phyloP scores from a whole-genome alignment of 345 rosid genomes.

The Carallia pectinifolia region DNA sequence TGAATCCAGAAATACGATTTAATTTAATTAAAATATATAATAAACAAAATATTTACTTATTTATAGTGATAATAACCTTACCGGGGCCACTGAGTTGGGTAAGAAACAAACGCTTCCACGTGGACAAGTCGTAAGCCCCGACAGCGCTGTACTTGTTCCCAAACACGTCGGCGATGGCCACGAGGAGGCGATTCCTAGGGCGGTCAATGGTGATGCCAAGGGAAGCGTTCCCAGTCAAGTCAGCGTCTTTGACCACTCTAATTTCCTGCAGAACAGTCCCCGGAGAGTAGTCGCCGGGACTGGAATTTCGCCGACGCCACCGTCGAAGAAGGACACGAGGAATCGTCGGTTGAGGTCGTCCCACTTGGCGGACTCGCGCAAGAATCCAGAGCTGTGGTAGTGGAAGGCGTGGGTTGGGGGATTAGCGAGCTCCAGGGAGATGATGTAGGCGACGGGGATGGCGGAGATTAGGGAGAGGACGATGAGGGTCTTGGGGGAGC shows the following conservation, averaged over 20 bases:
- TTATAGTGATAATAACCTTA: conserved; percentile 22
- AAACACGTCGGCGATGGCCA: conserved; percentile 58
- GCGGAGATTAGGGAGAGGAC: conserved; percentile 59
- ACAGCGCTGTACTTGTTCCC: conserved; percentile 57
- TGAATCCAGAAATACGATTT: too few species aligned
- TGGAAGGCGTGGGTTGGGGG: conserved; percentile 64
- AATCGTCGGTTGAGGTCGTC: conserved; percentile 66
- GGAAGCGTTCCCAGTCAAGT: conserved; percentile 66
- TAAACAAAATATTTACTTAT: background rate
- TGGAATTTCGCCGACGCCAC: conserved; percentile 63
- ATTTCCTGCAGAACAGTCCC: conserved; percentile 44
- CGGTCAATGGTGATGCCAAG: conserved; percentile 64
- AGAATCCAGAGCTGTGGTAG: conserved; percentile 65
- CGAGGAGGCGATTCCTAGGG: conserved; percentile 67
- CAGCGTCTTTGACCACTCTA: conserved; percentile 57
- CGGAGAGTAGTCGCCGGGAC: conserved; percentile 36
- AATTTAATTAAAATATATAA: too few species aligned
- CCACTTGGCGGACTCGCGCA: conserved; percentile 98
- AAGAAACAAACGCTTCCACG: conserved; percentile 76
- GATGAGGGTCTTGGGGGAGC: conserved; percentile 40
- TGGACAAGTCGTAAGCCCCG: conserved; percentile 83
- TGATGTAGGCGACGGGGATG: conserved; percentile 61
- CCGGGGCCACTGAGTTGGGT: conserved; percentile 56
- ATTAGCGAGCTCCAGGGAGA: conserved; percentile 50
- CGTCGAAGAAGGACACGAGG: conserved; percentile 75